Evolutionary conservation across 768 basidiomycete species (phyloP).

Genomic region (Epithele typhae): DNA sequence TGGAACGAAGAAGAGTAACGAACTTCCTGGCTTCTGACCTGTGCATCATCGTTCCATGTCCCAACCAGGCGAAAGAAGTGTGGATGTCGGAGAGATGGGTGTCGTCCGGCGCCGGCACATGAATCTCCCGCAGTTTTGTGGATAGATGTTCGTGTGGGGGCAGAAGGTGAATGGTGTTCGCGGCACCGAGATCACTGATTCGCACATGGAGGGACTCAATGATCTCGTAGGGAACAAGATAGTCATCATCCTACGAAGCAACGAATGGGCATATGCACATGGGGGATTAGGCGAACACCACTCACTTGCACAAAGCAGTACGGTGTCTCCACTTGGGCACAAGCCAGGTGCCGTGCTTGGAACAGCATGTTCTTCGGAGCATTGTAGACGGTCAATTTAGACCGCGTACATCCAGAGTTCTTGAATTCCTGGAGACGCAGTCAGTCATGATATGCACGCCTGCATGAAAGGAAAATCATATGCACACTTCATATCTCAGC

Average conservation of each 20-base stretch:
- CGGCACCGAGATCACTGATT: constrained; percentile 23
- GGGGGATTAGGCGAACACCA: constrained; percentile 2
- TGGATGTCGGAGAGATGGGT: constrained; percentile 32
- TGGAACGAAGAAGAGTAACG: constrained; percentile 38
- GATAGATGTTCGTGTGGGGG: constrained; percentile 61
- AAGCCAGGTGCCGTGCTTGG: constrained; percentile 57
- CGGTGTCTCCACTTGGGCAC: constrained; percentile 42
- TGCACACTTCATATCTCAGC: constrained; percentile 40
- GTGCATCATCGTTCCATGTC: constrained; percentile 54
- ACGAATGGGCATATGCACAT: not conserved
- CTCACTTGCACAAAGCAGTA: constrained; percentile 63
- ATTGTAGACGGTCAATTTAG: constrained; percentile 50
- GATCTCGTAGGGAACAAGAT: constrained; percentile 53
- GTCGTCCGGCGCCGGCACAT: constrained; percentile 18
- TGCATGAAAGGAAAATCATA: not conserved
- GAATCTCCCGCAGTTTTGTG: constrained; percentile 43
- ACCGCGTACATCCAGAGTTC: constrained; percentile 35
- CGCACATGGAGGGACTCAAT: constrained; percentile 46
- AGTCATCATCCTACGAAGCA: constrained; percentile 61
- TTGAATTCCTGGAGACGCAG: constrained; percentile 31
- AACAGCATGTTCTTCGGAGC: constrained; percentile 57
- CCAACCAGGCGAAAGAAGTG: constrained; percentile 63
- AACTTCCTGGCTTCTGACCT: constrained; percentile 42
- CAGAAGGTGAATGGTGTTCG: constrained; percentile 44
- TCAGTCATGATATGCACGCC: not conserved